Evolutionary conservation across 1,284 basidiomycete genomes (phyloP).

Genomic region (Ganoderma sinense): DNA sequence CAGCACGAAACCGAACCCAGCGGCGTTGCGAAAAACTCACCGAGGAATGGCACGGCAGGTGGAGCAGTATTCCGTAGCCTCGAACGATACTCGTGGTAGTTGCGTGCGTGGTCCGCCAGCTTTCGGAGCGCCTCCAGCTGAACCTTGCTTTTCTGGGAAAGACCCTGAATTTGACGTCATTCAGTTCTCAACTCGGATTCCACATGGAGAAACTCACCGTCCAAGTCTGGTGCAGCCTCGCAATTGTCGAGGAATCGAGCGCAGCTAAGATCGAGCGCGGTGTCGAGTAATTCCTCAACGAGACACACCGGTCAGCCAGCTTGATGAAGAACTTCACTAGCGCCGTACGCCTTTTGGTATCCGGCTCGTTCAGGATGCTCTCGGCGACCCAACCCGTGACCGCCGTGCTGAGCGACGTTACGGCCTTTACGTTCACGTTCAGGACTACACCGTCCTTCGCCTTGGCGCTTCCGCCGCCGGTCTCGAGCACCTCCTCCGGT

Average conservation of each 20-base stretch:
- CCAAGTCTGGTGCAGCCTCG: conserved; percentile 93
- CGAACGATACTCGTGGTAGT: conserved; percentile 93
- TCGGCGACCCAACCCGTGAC: conserved; percentile 97
- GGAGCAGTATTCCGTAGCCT: conserved; percentile 83
- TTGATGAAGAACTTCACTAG: conserved; percentile 97
- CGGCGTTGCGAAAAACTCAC: conserved; percentile 50
- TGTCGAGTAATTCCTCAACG: conserved; percentile 91
- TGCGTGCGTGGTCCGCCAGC: conserved; percentile 89
- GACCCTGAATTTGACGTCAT: conserved; percentile 60
- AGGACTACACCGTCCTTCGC: conserved; percentile 67
- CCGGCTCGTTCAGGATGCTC: conserved; percentile 88
- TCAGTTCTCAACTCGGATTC: conserved; percentile 14
- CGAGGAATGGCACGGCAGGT: conserved; percentile 92
- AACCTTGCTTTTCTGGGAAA: conserved; percentile 85
- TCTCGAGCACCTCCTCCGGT: conserved; percentile 88
- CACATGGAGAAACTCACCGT: conserved; percentile 57
- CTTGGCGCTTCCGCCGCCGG: conserved; percentile 46
- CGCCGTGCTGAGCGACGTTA: conserved; percentile 89
- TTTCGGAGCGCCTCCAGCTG: conserved; percentile 85
- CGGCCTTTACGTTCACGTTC: conserved; percentile 79
- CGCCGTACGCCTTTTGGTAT: conserved; percentile 86
- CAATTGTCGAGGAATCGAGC: conserved; percentile 93
- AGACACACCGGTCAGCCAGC: conserved; percentile 89
- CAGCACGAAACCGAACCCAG: not conserved
- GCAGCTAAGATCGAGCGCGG: conserved; percentile 93